phyloP scores from a whole-genome alignment of 1,284 basidiomycete species.

The Pseudomicrostroma phylloplanum region DNA sequence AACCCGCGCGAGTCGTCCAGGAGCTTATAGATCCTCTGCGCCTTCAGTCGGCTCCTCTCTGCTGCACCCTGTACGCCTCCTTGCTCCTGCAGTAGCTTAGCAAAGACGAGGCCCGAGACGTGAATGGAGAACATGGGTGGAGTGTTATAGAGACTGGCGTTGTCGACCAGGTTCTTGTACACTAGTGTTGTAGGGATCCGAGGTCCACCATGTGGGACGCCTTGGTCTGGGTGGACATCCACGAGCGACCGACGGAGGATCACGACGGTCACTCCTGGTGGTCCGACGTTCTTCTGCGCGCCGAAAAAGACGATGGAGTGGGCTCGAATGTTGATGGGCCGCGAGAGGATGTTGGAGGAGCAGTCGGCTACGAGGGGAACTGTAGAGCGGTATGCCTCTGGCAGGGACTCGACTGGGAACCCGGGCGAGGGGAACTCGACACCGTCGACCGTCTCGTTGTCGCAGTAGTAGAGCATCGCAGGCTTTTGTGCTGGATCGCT shows the following conservation, averaged over 20 bases:
- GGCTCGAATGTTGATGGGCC: constrained; percentile 73
- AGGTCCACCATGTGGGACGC: constrained; percentile 55
- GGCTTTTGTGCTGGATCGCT: constrained; percentile 59
- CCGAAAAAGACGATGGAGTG: constrained; percentile 86
- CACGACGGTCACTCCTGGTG: constrained; percentile 83
- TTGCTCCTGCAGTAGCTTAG: constrained; percentile 57
- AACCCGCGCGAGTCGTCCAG: constrained; percentile 32
- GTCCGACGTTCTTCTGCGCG: constrained; percentile 98
- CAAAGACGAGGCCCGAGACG: constrained; percentile 78
- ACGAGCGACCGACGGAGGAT: constrained; percentile 84
- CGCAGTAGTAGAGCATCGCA: constrained; percentile 94
- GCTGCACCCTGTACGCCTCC: constrained; percentile 62
- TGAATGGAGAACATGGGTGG: constrained; percentile 90
- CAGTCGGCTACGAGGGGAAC: constrained; percentile 89
- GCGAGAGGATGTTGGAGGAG: constrained; percentile 92
- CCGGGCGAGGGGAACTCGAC: constrained; percentile 74
- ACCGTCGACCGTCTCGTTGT: constrained; percentile 98
- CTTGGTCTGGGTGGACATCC: constrained; percentile 36
- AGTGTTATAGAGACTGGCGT: constrained; percentile 83
- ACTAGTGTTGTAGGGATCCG: constrained; percentile 69
- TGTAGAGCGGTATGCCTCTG: constrained; percentile 54
- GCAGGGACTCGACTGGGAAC: constrained; percentile 80
- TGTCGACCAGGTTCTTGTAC: constrained; percentile 78
- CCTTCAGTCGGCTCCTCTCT: constrained; percentile 30
- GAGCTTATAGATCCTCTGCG: constrained; percentile 32